Evolutionary conservation across 495 filamentous ascomycete species (phyloP), one percentile per base, ranked within the genome.

Genomic region (Zalerion maritima): DNA sequence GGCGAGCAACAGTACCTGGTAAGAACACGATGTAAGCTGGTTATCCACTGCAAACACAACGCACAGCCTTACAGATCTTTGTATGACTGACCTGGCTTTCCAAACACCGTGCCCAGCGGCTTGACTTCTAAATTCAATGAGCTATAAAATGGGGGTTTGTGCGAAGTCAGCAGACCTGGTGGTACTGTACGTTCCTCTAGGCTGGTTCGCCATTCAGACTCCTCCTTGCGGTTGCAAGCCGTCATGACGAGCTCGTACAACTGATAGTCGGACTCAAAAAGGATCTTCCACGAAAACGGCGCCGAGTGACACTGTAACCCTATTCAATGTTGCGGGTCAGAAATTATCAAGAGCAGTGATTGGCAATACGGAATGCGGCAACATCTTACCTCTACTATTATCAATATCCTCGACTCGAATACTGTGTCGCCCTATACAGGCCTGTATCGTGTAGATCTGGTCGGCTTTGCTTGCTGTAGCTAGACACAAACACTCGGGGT

Each of bases 221-320:
- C 82, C 43, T 97, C 89, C 28, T 62, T 68, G 3, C 72, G 65
- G 0, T 82, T 87, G 38, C 85, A 94, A 21, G 85, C 87, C 43
- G 81, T 92, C 43, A 94, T 60, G 13, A 94, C 73, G 18, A 94
- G 45, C 54, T 96, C 89, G 47, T 77, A 89, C 12, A 81, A 65
- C 22, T 76, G 73, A 36, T 81, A 66, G 24, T 77, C 64, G 23
- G 70, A 65, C 41, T 86, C 77, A 40, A 96, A 94, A 10, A 80
- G 59, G n/a, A 94, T 46, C 49, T 94, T 97, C 87, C 86, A 96
- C 2, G 84, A 85, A 47, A 81, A 81, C 8, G 75, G 71, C 13
- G 80, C 83, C 12, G 75, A 81, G 43, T 87, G 71, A 45, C 84
- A 94, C 55, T 78, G 80, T 5, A 94, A 51, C 2, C 86, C 86